phyloP scores from a whole-genome alignment of 371 early-diverging fungal genomes.

The Basidiobolus meristosporus region DNA sequence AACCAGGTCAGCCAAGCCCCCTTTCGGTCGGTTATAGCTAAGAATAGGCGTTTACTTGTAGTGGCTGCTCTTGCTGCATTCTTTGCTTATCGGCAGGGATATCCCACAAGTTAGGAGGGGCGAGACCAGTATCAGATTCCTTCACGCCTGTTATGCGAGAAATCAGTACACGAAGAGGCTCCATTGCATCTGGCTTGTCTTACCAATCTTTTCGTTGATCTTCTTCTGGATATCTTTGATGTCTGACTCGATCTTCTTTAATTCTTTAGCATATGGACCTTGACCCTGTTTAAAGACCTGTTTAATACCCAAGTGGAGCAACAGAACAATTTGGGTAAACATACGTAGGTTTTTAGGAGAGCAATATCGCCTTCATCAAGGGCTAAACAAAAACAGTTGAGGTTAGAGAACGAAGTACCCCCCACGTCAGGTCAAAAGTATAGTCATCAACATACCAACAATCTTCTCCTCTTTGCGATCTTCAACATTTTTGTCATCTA shows the following conservation, averaged over 20 bases:
- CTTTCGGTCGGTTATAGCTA: background rate
- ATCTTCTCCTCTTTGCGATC: slow-evolving; percentile 75
- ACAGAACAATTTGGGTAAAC: background rate
- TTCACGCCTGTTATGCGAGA: slow-evolving; percentile 52
- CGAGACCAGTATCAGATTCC: slow-evolving; percentile 99
- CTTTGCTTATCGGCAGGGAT: slow-evolving; percentile 95
- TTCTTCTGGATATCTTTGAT: slow-evolving; percentile 90
- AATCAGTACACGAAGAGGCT: too few species aligned
- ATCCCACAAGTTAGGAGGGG: slow-evolving; percentile 98
- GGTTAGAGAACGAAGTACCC: background rate
- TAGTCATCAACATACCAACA: slow-evolving; percentile 36
- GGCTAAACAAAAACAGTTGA: slow-evolving; percentile 14
- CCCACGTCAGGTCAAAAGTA: background rate
- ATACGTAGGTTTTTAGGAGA: slow-evolving; percentile 77
- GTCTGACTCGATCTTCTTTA: slow-evolving; percentile 78
- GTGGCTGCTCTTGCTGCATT: slow-evolving; percentile 90
- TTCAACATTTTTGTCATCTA: slow-evolving; percentile 65
- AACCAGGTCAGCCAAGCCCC: background rate
- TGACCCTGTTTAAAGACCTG: slow-evolving; percentile 49
- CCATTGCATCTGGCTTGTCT: too few species aligned
- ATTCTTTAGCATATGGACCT: slow-evolving; percentile 88
- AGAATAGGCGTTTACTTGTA: slow-evolving; percentile 38
- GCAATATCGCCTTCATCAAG: slow-evolving; percentile 96
- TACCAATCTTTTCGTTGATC: slow-evolving; percentile 93
- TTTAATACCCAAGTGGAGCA: background rate